phyloP scores from a whole-genome alignment of 768 basidiomycete species.

The Galerina sulciceps region DNA sequence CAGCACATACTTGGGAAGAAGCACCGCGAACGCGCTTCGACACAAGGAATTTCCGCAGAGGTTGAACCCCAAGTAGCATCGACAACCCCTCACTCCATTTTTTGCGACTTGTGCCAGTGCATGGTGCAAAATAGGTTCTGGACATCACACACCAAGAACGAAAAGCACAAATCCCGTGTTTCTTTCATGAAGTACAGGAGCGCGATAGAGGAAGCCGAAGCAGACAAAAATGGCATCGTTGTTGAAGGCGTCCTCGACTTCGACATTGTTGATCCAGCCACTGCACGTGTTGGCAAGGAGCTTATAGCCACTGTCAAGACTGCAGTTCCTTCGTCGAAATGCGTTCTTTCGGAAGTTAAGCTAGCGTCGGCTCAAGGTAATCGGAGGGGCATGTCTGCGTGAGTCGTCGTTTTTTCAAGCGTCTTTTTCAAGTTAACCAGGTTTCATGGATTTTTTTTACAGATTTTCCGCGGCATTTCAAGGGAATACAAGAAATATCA shows the following conservation, averaged over 20 bases:
- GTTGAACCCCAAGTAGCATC: constrained; percentile 35
- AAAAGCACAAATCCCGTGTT: constrained; percentile 40
- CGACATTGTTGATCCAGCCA: constrained; percentile 47
- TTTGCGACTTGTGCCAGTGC: constrained; percentile 33
- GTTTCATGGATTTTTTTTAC: background rate
- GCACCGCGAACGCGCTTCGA: constrained; percentile 14
- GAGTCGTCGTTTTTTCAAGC: constrained; percentile 7
- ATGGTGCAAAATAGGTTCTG: constrained; percentile 29
- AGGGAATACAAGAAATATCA: constrained; percentile 25
- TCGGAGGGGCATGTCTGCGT: constrained; percentile 23
- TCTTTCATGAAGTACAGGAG: constrained; percentile 41
- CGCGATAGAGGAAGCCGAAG: constrained; percentile 54
- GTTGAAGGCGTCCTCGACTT: constrained; percentile 53
- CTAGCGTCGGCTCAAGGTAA: constrained; percentile 37
- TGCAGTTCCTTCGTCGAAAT: constrained; percentile 32
- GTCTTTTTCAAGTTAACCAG: background rate
- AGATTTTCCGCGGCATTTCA: constrained; percentile 13
- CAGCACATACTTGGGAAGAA: constrained; percentile 16
- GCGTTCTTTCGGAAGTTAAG: constrained; percentile 26
- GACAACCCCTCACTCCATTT: constrained; percentile 15
- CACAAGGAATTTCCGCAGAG: constrained; percentile 23
- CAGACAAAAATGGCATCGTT: constrained; percentile 55
- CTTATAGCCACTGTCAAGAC: constrained; percentile 28
- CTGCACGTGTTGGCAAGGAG: constrained; percentile 28
- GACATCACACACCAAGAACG: constrained; percentile 33